Base-by-base conservation (phyloP, 208 protist genomes). In the Lotmaria passim region DNA sequence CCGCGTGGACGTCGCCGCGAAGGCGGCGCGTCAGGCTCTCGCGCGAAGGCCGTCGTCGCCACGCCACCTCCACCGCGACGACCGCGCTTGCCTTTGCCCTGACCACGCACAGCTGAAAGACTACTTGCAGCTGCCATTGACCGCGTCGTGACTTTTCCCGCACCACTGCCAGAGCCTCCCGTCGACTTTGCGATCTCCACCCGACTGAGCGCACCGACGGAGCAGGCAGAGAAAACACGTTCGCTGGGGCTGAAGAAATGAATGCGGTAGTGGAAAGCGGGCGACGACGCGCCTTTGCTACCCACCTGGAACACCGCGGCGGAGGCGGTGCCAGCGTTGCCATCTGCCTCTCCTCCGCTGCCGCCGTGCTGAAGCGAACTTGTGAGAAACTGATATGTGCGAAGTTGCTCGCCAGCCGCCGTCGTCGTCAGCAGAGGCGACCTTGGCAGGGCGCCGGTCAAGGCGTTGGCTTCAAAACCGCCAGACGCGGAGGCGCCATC, bases 181-280 rank as follows among this genome's bases (percentile, higher is more conserved):
- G 38, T 58, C 19, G 85, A 75, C 62, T 83, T 88, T 23, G 78
- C 68, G 4, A 78, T 70, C 78, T 94, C 89, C 55, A 94, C 89
- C 1, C 79, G 75, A 8, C 80, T 85, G 26, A 94, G 64, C 41
- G 86, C 82, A 11, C 89, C 89, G 31, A 88, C 68, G n/a, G 89
- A 92, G 26, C 82, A 86, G 17, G 89, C 78, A 10, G 89, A 87
- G 56, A 94, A 94, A 59, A 91, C 67, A 15, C 89, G 84, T 68
- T 94, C 86, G 41, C 50, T 86, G 38, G 89, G 89, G 26, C 79
- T 91, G 41, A 91, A 93, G 24, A 71, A 57, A 47, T 88, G 80
- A 41, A 92, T 50, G 41, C 89, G 84, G 21, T 82, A 86, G 43
- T 79, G 73, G 51, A 88, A 91, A 23, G 89, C 84, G 21, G 79